Base-by-base conservation (phyloP, 352 stramenopile species). In the Peronospora belbahrii region DNA sequence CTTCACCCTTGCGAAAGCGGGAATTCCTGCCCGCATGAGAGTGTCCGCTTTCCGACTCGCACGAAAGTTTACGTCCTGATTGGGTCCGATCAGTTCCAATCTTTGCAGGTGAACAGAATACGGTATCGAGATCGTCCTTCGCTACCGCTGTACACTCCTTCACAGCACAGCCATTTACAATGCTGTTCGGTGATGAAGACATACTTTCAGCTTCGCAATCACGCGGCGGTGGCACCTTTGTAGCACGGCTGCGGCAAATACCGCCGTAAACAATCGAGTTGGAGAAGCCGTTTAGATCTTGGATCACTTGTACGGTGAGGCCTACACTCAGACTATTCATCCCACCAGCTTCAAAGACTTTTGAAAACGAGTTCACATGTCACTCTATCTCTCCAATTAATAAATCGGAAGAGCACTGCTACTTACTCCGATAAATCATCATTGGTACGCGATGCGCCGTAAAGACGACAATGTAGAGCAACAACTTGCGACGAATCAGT, bases 391-490 rank as follows among this genome's bases (percentile, higher is more conserved):
- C 38, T 24, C 24, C 27, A 35, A 37, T 4, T 10, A 34, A 0
- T 3, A 18, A 2, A 31, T 27, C 23, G 15, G 7, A 30, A 40
- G 11, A 27, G 14, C 8, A 7, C 14, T 20, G 20, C 15, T 11
- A 72, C 68, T 52, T 58, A 83, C 70, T 64, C 35, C 77, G 72
- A 38, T 88, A 88, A 32, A 83, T 42, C 59, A 88, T 78, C 58
- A 86, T 85, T 10, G 77, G 77, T 6, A 65, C 70, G 19, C 77
- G 74, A 32, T 87, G 77, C 10, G 63, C 45, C 19, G 87, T 59
- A 44, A 87, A 89, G 8, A 87, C 63, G 32, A 85, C 53, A 32
- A 85, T 81, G 44, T 87, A 87, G 13, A 85, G 62, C 37, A 85
- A n/a, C 25, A 78, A 50, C 34, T 83, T 89, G 18, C 68, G 66